Conservation (phyloP, 2,329 filamentous ascomycete genomes). For the Colletotrichum salicis region DNA sequence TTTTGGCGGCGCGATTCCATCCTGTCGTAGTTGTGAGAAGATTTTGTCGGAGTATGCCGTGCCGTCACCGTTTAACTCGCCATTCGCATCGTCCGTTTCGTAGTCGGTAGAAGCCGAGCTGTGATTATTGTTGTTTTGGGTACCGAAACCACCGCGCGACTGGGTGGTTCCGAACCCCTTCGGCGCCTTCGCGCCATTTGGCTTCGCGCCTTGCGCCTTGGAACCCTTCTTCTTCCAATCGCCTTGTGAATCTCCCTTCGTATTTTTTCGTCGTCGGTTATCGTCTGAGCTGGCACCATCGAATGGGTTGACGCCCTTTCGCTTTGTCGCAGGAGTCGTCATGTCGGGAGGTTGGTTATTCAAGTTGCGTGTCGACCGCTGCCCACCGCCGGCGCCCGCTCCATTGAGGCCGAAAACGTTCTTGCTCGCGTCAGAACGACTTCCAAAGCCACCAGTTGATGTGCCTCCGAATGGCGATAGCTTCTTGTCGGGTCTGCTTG, state of each 20-base stretch:
- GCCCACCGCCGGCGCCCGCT: conserved; percentile 43
- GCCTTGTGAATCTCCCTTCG: conserved; percentile 37
- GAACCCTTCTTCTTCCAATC: conserved; percentile 39
- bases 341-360: conserved; percentile 40
- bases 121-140: conserved; percentile 13
- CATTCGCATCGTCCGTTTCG: conserved; percentile 36
- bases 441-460: conserved; percentile 24
- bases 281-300: conserved; percentile 38
- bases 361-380: conserved; percentile 41
- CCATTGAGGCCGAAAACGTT: conserved; percentile 45
- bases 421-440: conserved; percentile 1
- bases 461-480: conserved; percentile 17
- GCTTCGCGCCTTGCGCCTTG: conserved; percentile 18
- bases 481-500: conserved; percentile 27
- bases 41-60: conserved; percentile 62
- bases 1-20: conserved; percentile 63
- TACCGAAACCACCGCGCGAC: conserved; percentile 27
- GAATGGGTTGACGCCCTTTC: conserved; percentile 41
- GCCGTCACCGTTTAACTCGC: conserved; percentile 20
- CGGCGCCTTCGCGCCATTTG: conserved; percentile 28
- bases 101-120: conserved; percentile 21
- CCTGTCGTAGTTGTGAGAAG: conserved; percentile 62
- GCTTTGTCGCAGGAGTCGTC: conserved; percentile 41
- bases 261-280: conserved; percentile 32
- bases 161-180: conserved; percentile 27